Base-by-base conservation (phyloP, 345 rosid genomes). In the Salix purpurea region DNA sequence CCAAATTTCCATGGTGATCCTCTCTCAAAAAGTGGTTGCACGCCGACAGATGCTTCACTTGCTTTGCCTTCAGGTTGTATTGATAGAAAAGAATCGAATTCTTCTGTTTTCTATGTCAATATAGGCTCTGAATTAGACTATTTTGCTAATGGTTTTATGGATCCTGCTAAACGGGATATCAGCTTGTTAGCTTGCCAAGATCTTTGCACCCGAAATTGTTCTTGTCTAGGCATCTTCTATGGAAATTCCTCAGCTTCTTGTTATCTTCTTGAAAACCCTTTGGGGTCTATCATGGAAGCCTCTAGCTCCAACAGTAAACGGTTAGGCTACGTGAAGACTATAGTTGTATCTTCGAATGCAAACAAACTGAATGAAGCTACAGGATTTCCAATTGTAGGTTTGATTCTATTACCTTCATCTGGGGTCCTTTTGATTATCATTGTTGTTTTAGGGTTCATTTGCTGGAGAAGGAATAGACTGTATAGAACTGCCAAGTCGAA, bases 231-330 rank as follows among this genome's bases (percentile, higher is more conserved):
- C 36, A 70, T 91, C 71, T 92, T 94, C 74, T 86, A 80, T 42
- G 81, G 84, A 64, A 90, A 85, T 79, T 88, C 93, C 14, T 88
- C 94, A 13, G 86, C 90, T 76, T 89, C 91, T 74, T 94, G 98
- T 76, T 87, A 90, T 78, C 28, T 77, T 36, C 83, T 91, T 28
- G 84, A 83, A 36, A 85, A 85, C 50, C 73, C 79, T 46, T 85
- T 94, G 67, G 98, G 98, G 74, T 91, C 98, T 48, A 44, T 94
- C 46, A 87, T 85, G 40, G 73, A 77, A 23, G 83, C 79, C 21
- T 74, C 73, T 68, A 40, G 67, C 24, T 72, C 77, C 61, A 76
- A 34, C 18, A 65, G 66, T 48, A 86, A 81, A 81, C 75, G 81
- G 36, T 79, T 75, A 69, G 92, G 90, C 8, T 89, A 83, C 81